Percentiles rank a stretch among this genome's conserved stretches.
Conservation (phyloP, 352 stramenopile species). For the Globisporangium emineosum region DNA sequence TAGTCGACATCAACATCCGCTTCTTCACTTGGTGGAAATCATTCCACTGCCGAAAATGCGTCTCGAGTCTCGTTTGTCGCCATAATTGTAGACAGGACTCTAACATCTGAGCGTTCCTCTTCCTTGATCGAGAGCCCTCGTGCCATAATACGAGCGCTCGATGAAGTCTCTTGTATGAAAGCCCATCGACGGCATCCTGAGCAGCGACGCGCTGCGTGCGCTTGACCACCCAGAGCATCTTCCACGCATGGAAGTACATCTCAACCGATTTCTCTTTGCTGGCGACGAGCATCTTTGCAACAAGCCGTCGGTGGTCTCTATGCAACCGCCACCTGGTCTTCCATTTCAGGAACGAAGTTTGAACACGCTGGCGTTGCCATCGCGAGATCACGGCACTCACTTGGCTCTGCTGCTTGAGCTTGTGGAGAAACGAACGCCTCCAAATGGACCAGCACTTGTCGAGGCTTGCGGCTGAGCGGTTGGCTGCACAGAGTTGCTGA, state of each 20-base stretch:
- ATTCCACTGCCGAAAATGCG: conserved; percentile 17
- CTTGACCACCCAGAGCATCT: background rate
- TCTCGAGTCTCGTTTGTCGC: conserved; percentile 19
- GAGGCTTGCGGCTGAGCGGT: background rate
- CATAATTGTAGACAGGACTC: conserved; percentile 11
- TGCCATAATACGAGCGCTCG: conserved; percentile 12
- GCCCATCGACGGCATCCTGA: background rate
- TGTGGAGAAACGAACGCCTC: conserved; percentile 16
- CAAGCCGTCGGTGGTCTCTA: conserved; percentile 24
- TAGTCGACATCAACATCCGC: background rate
- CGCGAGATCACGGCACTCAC: conserved; percentile 19
- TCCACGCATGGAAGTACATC: conserved; percentile 30
- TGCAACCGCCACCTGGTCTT: conserved; percentile 31
- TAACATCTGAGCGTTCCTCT: background rate
- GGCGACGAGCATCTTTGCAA: conserved; percentile 11
- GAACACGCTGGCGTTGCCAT: conserved; percentile 26
- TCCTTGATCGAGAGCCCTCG: background rate
- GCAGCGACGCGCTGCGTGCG: background rate
- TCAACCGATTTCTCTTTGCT: conserved; percentile 21
- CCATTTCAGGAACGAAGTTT: conserved; percentile 30
- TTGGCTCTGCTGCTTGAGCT: conserved; percentile 16
- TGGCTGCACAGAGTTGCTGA: background rate
- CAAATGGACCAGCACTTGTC: conserved; percentile 22
- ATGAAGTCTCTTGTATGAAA: conserved; percentile 7
- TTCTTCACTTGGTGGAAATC: background rate